Evolutionary conservation across 164 flowering plant species (phyloP), one percentile per base, ranked within the genome.

Genomic region (Vitis riparia): DNA sequence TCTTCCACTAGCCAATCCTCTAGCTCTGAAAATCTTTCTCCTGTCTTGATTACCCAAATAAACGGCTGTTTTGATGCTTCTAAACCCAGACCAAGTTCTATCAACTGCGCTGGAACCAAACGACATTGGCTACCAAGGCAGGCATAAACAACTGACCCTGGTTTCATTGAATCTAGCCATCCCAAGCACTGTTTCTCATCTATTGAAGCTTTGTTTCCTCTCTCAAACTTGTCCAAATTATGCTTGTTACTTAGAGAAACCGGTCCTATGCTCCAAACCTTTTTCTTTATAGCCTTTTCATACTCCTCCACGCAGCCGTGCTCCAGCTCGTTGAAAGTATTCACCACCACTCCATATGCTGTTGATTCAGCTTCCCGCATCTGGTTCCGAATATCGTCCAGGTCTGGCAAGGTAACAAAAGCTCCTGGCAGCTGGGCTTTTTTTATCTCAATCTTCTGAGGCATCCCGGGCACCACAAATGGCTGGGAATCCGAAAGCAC

Each of bases 41-140:
- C 73, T 1, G 58, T 59, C 67, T 73, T 82, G 7, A 84, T 61
- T 6, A 83, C 81, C 90, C 85, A 86, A 19, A 86, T 66, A 30
- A 87, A 85, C 1, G 88, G 86, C 32, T 15, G 30, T 0, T 71
- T 69, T 5, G 87, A 83, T 58, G 78, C 72, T 68, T 83, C 85
- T 10, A 87, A 49, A 8, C 80, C 86, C 61, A 72, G 19, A 1
- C 83, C 87, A 6, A 87, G 66, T 63, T 85, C 88, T 17, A 76
- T 80, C 51, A 83, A 10, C 53, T 87, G 90, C 0, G 74, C 2
- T 0, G 77, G 59, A 1, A 62, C 27, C 0, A 83, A 47, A 1
- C 75, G 73, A 37, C 83, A 82, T 0, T 70, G 68, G 67, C 90
- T 87, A 0, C 90, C 88, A 0, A 87, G 74, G 29, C 87, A 81